Evolutionary conservation across 129 eudicot species (phyloP), one percentile per base, ranked within the genome.

Genomic region (Silybum marianum): DNA sequence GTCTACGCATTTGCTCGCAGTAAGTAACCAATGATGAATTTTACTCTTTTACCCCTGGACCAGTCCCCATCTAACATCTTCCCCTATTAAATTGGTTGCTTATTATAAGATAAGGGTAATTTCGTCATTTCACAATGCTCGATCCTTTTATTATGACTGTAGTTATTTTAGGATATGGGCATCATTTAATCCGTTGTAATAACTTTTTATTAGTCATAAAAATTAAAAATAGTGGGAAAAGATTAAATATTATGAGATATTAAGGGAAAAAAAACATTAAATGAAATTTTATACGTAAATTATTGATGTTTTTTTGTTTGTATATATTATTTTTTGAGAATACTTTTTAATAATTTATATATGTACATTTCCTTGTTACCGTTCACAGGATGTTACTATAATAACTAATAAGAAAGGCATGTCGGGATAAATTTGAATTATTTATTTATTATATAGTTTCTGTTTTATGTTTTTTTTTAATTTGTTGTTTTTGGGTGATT

Each of bases 1-100:
- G 86, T 95, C 99, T 1, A 86, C 99, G 3, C 92, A 95, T 67
- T 89, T 95, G 74, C 94, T 90, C 21, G 97, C 99, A 23, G 99
- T 95, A 83, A 92, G 93, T 86, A 62, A 65, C 67, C 19, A 18
- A 48, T 72, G 6, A 0, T 44, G 30, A 83, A 82, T 1, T 1
- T 86, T 88, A 91, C 94, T 18, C 10, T 73, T 38, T 63, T 84
- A 87, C 89, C 90, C 84, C 54, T 87, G 21, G 6, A 6, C 26
- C 76, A 73, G 73, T 60, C 40, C 30, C 19, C 44, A 38, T 22
- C 76, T 74, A 19, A 23, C 79, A 11, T 24, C 51, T 38, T 63
- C 48, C 74, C 46, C 32, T 77, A 86, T 78, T 75, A 81, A 82
- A 77, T 84, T 18, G 42, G 6, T 1, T 10, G 51, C 65, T 46